Evolutionary conservation across 495 filamentous ascomycete genomes (phyloP).

Genomic region (Staphylotrichum longicolle): DNA sequence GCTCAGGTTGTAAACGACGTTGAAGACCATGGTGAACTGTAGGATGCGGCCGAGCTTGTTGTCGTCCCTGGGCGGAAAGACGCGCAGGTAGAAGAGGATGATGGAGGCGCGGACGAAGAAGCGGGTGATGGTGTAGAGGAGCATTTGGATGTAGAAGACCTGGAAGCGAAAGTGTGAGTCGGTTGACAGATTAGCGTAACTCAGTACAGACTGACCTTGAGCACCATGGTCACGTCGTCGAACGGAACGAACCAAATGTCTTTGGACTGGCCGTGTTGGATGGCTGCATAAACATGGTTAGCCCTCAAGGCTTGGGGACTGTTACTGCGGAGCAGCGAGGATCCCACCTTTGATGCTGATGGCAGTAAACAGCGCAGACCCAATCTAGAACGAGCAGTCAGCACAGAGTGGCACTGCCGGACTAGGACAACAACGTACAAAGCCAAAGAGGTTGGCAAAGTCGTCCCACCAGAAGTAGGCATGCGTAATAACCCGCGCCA

Average conservation of each 20-base stretch:
- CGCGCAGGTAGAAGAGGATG: slow-evolving; percentile 52
- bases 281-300: slow-evolving; percentile 27
- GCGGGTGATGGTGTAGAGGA: slow-evolving; percentile 41
- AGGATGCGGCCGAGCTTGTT: slow-evolving; percentile 31
- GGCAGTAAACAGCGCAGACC: slow-evolving; percentile 22
- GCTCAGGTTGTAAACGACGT: slow-evolving; percentile 38
- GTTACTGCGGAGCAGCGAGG: not conserved
- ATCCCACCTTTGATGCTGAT: slow-evolving; percentile 17
- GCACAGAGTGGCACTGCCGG: not conserved
- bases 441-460: slow-evolving; percentile 30
- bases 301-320: no score
- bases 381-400: slow-evolving; percentile 12
- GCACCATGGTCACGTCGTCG: slow-evolving; percentile 42
- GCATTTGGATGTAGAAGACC: slow-evolving; percentile 31
- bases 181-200: no score
- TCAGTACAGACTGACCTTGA: slow-evolving; percentile 12
- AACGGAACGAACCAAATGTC: slow-evolving; percentile 51
- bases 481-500: slow-evolving; percentile 30
- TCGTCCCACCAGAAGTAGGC: slow-evolving; percentile 40
- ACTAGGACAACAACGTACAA: slow-evolving; percentile 16
- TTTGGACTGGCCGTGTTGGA: slow-evolving; percentile 42
- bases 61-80: slow-evolving; percentile 36
- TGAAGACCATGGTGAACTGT: slow-evolving; percentile 34
- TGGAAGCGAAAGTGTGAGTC: not conserved
- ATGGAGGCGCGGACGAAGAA: slow-evolving; percentile 47